Evolutionary conservation across 257 asterid species (phyloP).

Genomic region (Parsonsia alboflavescens): DNA sequence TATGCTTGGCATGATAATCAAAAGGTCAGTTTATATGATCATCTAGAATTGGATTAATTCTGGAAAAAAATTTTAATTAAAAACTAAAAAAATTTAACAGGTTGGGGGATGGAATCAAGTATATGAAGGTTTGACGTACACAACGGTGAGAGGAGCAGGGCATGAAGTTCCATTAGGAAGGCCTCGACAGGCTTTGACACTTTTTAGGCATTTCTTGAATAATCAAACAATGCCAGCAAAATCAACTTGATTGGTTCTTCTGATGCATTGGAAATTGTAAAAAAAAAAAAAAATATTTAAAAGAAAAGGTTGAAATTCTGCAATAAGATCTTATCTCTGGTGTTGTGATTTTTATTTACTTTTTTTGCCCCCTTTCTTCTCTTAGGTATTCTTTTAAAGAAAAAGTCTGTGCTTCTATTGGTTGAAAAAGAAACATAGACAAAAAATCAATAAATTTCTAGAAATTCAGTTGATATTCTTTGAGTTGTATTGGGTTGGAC

Average conservation of each 20-base stretch:
- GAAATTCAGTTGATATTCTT: background rate
- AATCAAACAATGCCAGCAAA: constrained; percentile 31
- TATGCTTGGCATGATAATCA: constrained; percentile 51
- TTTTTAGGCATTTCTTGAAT: constrained; percentile 46
- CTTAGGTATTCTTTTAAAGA: background rate
- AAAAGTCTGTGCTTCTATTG: background rate
- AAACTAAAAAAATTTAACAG: constrained; percentile 16
- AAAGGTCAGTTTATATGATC: constrained; percentile 26
- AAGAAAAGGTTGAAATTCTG: background rate
- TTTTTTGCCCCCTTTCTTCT: no score
- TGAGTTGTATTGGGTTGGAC: no score
- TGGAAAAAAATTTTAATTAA: background rate
- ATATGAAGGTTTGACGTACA: constrained; percentile 48
- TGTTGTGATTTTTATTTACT: background rate
- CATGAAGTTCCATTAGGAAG: constrained; percentile 55
- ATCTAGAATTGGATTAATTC: no score
- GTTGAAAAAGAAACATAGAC: background rate
- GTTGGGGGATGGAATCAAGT: constrained; percentile 71
- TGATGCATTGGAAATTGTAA: background rate
- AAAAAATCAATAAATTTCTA: background rate
- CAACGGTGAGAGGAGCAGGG: constrained; percentile 64
- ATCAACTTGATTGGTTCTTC: constrained; percentile 2
- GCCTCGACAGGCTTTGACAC: constrained; percentile 45
- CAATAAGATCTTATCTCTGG: no score
- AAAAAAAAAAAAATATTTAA: background rate